Evolutionary conservation across 345 rosid species (phyloP).

Genomic region (Acer campestre): DNA sequence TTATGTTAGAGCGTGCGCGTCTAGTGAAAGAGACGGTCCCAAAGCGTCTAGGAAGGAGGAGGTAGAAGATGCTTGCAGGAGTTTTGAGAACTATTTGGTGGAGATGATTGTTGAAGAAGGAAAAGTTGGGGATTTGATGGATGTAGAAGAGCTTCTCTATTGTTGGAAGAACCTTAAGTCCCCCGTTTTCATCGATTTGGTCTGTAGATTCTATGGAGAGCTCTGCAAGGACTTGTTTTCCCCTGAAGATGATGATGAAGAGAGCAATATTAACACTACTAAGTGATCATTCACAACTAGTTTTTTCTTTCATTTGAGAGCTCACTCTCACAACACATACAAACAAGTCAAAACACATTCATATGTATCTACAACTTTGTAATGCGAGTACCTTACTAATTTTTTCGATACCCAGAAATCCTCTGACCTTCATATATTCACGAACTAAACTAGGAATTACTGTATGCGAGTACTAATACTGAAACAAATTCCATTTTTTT

Average conservation of each 20-base stretch:
- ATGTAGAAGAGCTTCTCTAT: constrained; percentile 82
- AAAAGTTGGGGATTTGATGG: constrained; percentile 66
- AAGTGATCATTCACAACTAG: neutral
- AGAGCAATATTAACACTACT: neutral
- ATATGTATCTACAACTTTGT: neutral
- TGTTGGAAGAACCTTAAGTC: constrained; percentile 84
- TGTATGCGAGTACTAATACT: neutral
- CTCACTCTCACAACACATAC: neutral
- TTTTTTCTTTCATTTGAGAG: neutral
- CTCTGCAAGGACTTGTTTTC: constrained; percentile 69
- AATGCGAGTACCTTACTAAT: neutral
- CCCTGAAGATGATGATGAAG: constrained; percentile 16
- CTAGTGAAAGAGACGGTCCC: constrained; percentile 13
- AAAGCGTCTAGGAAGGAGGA: constrained; percentile 30
- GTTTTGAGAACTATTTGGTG: constrained; percentile 83
- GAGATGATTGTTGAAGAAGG: constrained; percentile 85
- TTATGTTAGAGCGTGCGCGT: constrained; percentile 26
- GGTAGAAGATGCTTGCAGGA: constrained; percentile 77
- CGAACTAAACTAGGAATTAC: neutral
- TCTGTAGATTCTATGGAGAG: constrained; percentile 79
- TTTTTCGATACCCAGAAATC: neutral
- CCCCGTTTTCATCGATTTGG: constrained; percentile 74
- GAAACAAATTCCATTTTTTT: neutral
- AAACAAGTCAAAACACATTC: neutral
- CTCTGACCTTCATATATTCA: neutral